Conservation (phyloP, 495 filamentous ascomycete species). For the Penicillium goetzii region DNA sequence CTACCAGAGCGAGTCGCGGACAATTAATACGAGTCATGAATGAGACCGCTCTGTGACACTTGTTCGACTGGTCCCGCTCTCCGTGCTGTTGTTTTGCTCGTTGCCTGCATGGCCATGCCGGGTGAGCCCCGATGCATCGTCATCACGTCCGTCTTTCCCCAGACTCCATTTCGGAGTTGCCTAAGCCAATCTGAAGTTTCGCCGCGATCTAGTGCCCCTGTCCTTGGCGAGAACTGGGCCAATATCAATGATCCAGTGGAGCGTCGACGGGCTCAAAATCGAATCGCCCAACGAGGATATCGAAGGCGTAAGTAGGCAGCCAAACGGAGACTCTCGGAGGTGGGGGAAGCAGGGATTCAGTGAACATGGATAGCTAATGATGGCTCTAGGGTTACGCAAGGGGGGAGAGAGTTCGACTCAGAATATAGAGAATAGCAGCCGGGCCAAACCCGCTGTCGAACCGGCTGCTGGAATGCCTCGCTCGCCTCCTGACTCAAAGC, state of each 20-base stretch:
- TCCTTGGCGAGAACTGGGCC: constrained; percentile 19
- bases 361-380: neutral
- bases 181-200: constrained; percentile 12
- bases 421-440: no score
- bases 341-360: neutral
- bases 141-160: constrained; percentile 14
- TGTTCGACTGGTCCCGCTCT: constrained; percentile 2
- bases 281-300: constrained; percentile 15
- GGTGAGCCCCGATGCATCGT: constrained; percentile 15
- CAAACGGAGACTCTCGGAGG: constrained; percentile 1
- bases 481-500: no score
- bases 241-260: constrained; percentile 17
- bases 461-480: no score
- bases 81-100: constrained; percentile 5
- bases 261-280: constrained; percentile 17
- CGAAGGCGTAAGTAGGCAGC: constrained; percentile 9
- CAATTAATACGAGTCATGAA: constrained; percentile 1
- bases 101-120: constrained; percentile 14
- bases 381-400: neutral
- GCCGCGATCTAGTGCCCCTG: constrained; percentile 12
- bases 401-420: neutral
- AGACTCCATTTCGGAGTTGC: constrained; percentile 11
- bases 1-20: constrained; percentile 5
- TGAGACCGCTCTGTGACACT: constrained; percentile 8
- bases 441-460: no score